Evolutionary conservation across 2,329 filamentous ascomycete species (phyloP).

Genomic region (Pseudogymnoascus sp.): DNA sequence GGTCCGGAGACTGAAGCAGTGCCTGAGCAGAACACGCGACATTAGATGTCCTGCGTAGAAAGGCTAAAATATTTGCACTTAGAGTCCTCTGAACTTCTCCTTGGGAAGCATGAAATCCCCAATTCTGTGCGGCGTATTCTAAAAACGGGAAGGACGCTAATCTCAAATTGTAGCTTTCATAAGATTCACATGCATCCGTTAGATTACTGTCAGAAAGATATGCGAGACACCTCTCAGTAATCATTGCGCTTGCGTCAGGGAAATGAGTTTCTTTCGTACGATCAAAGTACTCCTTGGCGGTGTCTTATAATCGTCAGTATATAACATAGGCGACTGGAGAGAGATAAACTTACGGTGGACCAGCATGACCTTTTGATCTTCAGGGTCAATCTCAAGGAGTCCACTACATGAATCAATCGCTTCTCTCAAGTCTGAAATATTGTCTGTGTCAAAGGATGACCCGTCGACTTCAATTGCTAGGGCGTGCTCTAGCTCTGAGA

Average conservation of each 20-base stretch:
- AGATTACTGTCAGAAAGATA: background rate
- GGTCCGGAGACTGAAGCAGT: background rate
- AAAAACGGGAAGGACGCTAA: background rate
- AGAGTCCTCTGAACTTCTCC: background rate
- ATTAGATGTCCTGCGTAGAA: background rate
- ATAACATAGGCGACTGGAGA: background rate
- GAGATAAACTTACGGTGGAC: background rate
- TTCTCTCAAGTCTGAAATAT: background rate
- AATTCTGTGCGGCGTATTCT: background rate
- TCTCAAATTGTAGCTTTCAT: background rate
- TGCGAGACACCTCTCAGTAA: background rate
- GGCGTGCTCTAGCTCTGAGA: background rate
- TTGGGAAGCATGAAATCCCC: background rate
- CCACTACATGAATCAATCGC: background rate
- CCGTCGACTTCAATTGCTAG: background rate
- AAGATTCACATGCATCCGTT: background rate
- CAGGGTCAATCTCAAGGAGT: background rate
- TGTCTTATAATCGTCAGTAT: background rate
- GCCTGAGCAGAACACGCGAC: background rate
- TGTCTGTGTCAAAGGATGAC: background rate
- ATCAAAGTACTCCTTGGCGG: background rate
- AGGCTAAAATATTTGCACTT: background rate
- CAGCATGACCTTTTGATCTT: background rate
- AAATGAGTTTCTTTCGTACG: background rate
- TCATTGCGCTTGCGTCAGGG: background rate